Percentiles rank a stretch among this genome's conserved stretches.
phyloP scores from a whole-genome alignment of 345 rosid genomes.

The Camelina neglecta region DNA sequence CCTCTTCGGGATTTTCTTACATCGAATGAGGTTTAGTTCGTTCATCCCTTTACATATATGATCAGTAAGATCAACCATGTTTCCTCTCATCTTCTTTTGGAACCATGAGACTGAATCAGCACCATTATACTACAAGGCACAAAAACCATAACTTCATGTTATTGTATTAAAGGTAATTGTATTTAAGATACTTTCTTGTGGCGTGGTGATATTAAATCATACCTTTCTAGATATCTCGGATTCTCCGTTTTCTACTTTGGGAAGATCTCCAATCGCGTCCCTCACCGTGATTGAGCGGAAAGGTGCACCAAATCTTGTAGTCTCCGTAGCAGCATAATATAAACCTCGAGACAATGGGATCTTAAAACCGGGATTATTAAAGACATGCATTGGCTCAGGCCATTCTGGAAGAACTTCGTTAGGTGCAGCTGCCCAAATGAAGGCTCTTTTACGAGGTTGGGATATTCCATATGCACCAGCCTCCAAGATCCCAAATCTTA shows the following conservation, averaged over 20 bases:
- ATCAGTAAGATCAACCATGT: conserved; percentile 57
- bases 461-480: conserved; percentile 93
- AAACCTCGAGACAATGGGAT: conserved; percentile 53
- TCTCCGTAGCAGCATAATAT: conserved; percentile 70
- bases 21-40: conserved; percentile 67
- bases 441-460: conserved; percentile 85
- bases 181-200: neutral
- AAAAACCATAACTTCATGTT: neutral
- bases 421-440: conserved; percentile 95
- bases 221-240: conserved; percentile 59
- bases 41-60: conserved; percentile 83
- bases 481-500: conserved; percentile 89
- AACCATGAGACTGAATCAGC: conserved; percentile 69
- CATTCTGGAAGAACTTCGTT: conserved; percentile 87
- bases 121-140: conserved; percentile 52
- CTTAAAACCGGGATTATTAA: conserved; percentile 64
- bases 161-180: neutral
- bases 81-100: conserved; percentile 71
- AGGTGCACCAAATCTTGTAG: conserved; percentile 81
- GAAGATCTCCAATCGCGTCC: conserved; percentile 91
- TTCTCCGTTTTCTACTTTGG: conserved; percentile 69
- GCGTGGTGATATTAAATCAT: neutral
- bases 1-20: conserved; percentile 70
- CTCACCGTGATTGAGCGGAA: conserved; percentile 87
- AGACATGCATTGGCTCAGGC: conserved; percentile 99